Evolutionary conservation across 2,329 filamentous ascomycete species (phyloP), one percentile per base, ranked within the genome.

Genomic region (Cadophora sp.): DNA sequence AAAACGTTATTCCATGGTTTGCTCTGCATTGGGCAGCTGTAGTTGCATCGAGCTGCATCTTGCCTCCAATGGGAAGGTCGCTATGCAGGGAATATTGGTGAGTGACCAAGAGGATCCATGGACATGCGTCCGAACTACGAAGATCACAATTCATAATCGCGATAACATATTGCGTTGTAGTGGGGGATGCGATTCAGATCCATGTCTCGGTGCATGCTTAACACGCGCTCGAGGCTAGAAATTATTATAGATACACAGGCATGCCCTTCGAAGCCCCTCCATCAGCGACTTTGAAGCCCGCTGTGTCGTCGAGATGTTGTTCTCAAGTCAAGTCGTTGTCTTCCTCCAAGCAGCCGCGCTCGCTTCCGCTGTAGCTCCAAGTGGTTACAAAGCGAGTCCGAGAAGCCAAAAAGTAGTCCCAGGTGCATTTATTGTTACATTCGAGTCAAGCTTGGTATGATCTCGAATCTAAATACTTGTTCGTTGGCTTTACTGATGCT

Each of bases 381-480:
- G n/a, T 53, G 61, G 61, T n/a, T 55, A 37, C 46, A 50, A 55
- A 29, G 12, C 46, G 29, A 55, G 34, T 53, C 19, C 29, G n/a
- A 19, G 51, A 16, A 29, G 12, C 19, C 48, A 63, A 29, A 37
- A 34, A 19, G 51, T 63, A 16, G 61, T 63, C 22, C 61, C 61
- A 2, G 61, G 61, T 40, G 61, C 61, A 4, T 63, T 26, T n/a
- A 63, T 63, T 27, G 61, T 63, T 9, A 63, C 61, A 24, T 63
- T 63, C 37, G 61, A 63, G 27, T 24, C 48, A 4, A 26, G 14
- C 12, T n/a, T 55, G 29, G 61, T 63, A 63, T 16, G 46, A n/a
- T n/a, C 43, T 2, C 27, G 1, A 19, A 11, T 53, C 29, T 16
- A 19, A 9, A 12, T 8, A 34, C 31, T 11, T 12, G 3, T 1